Evolutionary conservation across 192 early-diverging fungal species (phyloP), one percentile per base, ranked within the genome.

Genomic region (Podila clonocystis): DNA sequence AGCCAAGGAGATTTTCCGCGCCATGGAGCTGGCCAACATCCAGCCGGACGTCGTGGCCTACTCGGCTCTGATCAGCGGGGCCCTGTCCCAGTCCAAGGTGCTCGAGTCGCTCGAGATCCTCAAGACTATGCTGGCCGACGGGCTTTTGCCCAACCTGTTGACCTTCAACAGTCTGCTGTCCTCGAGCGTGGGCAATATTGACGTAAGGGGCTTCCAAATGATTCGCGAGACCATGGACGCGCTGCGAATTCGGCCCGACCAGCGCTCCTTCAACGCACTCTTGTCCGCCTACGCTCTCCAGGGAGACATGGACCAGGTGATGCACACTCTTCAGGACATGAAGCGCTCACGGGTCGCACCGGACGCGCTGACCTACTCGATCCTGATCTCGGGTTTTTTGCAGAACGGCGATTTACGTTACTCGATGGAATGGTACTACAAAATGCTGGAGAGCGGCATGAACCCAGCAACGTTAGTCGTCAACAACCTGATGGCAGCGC

Each of bases 401-500:
- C 77, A 80, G 62, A 80, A 80, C 31, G 77, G 77, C 0, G 77
- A 80, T 55, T 55, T 80, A 28, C 65, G 77, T 19, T 80, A 65
- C 29, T 60, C 77, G 3, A 80, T 80, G 77, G 70, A 80, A 15
- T 80, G 77, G 77, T 80, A 80, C 22, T 80, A 69, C 58, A 80
- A 68, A 24, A 73, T 80, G 71, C 49, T 80, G 13, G 70, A 80
- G 0, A 55, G 65, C 30, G 62, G 71, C 9, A 57, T 58, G 24
- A 50, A 24, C 0, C 77, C 77, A 3, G 65, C 77, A 0, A 63
- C 70, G 0, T 65, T 64, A 34, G 36, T 80, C 22, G 17, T 73
- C 57, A 80, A 80, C 28, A 80, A 80, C 48, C 58, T 80, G 17
- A 80, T 80, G 77, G 70, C 77, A 2, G 77, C 77, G 2, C 36